phyloP scores from a whole-genome alignment of 495 filamentous ascomycete genomes.

The Echria macrotheca region DNA sequence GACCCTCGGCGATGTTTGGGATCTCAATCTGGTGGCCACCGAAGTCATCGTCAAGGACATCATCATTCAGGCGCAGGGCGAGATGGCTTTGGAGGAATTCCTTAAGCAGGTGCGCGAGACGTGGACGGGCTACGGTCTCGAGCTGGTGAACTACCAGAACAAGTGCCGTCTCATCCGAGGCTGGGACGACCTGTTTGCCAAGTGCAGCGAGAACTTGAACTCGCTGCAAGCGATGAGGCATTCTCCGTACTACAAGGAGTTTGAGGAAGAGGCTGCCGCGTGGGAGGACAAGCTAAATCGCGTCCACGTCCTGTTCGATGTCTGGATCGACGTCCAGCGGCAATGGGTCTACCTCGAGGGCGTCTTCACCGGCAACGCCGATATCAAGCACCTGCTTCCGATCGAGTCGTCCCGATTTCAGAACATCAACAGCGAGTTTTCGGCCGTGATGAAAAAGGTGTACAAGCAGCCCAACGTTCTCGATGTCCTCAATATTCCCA shows the following conservation, averaged over 20 bases:
- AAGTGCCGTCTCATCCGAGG: constrained; percentile 95
- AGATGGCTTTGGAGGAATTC: constrained; percentile 98
- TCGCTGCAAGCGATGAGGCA: constrained; percentile 98
- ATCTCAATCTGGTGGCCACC: constrained; percentile 79
- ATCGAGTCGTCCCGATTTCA: constrained; percentile 94
- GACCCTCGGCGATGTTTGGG: constrained; percentile 96
- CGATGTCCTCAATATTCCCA: constrained; percentile 90
- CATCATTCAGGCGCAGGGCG: constrained; percentile 91
- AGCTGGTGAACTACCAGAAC: constrained; percentile 94
- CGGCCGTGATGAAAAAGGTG: constrained; percentile 96
- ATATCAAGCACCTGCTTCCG: constrained; percentile 97
- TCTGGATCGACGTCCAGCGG: constrained; percentile 98
- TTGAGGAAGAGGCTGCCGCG: constrained; percentile 89
- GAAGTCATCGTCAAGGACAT: constrained; percentile 85
- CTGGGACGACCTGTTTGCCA: constrained; percentile 97
- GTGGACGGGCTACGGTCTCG: constrained; percentile 90
- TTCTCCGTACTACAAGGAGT: constrained; percentile 97
- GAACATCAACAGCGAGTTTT: constrained; percentile 98
- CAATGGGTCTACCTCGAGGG: constrained; percentile 99
- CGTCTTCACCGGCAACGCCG: constrained; percentile 95
- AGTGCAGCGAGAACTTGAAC: constrained; percentile 96
- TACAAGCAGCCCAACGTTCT: constrained; percentile 90
- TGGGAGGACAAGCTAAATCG: constrained; percentile 99
- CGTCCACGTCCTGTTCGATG: constrained; percentile 94
- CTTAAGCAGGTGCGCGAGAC: constrained; percentile 93